Evolutionary conservation across 345 rosid species (phyloP).

Genomic region (Sonneratia alba): DNA sequence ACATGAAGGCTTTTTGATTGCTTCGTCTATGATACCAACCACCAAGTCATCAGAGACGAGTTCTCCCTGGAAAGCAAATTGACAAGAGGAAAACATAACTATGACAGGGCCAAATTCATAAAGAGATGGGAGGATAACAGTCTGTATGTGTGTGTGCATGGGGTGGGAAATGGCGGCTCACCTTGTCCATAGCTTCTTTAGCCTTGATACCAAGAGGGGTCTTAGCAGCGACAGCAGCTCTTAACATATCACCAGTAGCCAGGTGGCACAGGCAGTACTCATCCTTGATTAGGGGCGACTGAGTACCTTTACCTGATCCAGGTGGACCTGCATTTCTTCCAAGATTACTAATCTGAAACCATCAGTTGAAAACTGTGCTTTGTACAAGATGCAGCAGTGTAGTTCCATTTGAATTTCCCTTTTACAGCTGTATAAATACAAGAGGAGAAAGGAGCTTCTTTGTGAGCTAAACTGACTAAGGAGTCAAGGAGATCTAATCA

Average conservation of each 20-base stretch:
- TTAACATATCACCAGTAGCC: constrained; percentile 97
- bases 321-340: constrained; percentile 66
- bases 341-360: background rate
- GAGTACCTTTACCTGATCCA: constrained; percentile 99
- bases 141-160: background rate
- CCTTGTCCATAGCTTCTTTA: constrained; percentile 98
- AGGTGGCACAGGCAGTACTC: constrained; percentile 94
- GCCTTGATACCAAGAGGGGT: constrained; percentile 94
- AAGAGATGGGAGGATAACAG: background rate
- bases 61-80: constrained; percentile 53
- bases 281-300: constrained; percentile 86
- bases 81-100: constrained; percentile 1
- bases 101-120: background rate
- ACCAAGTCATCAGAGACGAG: constrained; percentile 97
- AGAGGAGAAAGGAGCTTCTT: background rate
- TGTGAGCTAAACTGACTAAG: background rate
- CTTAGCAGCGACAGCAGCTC: constrained; percentile 94
- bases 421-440: background rate
- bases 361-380: background rate
- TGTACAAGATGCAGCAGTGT: background rate
- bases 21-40: constrained; percentile 94
- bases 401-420: background rate
- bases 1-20: constrained; percentile 88
- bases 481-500: background rate
- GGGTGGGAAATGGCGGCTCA: constrained; percentile 8